Conservation (phyloP, 805 yeast genomes). For the Scheffersomyces stipitis region DNA sequence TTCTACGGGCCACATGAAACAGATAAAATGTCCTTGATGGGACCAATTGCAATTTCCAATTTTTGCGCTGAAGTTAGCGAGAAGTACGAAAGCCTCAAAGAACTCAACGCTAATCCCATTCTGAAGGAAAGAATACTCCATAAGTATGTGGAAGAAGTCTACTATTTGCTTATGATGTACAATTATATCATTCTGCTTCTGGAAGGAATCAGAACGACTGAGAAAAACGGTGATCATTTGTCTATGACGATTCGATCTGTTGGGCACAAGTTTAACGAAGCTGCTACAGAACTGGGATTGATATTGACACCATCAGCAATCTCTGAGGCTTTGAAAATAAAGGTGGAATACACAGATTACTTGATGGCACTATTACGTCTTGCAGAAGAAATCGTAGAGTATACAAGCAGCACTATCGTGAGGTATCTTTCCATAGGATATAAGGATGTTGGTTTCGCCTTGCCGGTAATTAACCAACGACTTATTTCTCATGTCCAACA, state of each 20-base stretch:
- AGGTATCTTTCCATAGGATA: conserved; percentile 14
- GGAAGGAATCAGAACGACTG: too few species aligned
- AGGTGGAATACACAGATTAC: conserved; percentile 21
- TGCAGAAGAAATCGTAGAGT: conserved; percentile 23
- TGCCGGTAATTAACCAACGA: conserved; percentile 21
- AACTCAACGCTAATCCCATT: too few species aligned
- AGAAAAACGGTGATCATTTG: too few species aligned
- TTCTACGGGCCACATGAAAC: too few species aligned
- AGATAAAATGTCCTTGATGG: too few species aligned
- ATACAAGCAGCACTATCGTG: conserved; percentile 23
- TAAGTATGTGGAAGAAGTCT: conserved; percentile 20
- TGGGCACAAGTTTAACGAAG: too few species aligned
- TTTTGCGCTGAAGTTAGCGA: too few species aligned
- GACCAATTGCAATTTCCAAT: too few species aligned
- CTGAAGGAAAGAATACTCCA: conserved; percentile 17
- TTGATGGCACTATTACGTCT: conserved; percentile 20
- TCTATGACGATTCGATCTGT: too few species aligned
- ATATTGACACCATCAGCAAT: conserved; percentile 19
- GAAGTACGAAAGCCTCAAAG: too few species aligned
- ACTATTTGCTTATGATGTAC: conserved; percentile 14
- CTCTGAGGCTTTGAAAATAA: conserved; percentile 7
- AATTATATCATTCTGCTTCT: conserved; percentile 18
- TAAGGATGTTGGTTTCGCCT: conserved; percentile 9
- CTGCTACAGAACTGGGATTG: too few species aligned
- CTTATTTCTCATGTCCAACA: conserved; percentile 21